These are phyloP conservation scores for Pseudogymnoascus sp. DNA, from an alignment of 2,329 filamentous ascomycete genomes.

Conservation along the genomic window DNA sequence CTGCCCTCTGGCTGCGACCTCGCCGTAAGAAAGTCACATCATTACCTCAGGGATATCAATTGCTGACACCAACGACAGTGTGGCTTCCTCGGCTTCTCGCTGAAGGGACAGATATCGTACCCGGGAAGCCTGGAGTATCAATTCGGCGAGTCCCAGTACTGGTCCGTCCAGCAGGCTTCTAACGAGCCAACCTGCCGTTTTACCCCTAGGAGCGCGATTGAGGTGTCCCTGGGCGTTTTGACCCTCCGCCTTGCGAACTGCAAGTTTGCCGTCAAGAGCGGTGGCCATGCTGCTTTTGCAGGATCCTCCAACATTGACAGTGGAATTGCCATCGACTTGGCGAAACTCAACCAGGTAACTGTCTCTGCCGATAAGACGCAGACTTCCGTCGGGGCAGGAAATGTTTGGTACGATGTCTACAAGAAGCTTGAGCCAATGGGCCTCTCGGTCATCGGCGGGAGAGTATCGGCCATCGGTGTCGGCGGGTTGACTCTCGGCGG, in stretches of 20 bases:
- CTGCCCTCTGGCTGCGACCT: constrained; percentile 6
- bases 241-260: constrained; percentile 15
- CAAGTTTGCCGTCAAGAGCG: constrained; percentile 22
- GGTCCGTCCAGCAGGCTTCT: constrained; percentile 19
- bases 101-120: constrained; percentile 17
- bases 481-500: constrained; percentile 20
- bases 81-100: constrained; percentile 15
- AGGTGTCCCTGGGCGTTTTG: constrained; percentile 10
- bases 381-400: constrained; percentile 32
- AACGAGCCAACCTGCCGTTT: constrained; percentile 18
- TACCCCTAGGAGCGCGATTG: not conserved
- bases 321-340: constrained; percentile 45
- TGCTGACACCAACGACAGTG: constrained; percentile 13
- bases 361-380: constrained; percentile 23
- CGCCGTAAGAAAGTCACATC: not conserved
- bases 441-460: constrained; percentile 34
- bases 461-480: constrained; percentile 24
- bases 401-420: constrained; percentile 36
- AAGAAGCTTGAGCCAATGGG: constrained; percentile 26
- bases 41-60: not conserved
- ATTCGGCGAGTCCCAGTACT: constrained; percentile 16
- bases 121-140: constrained; percentile 15
- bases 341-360: constrained; percentile 23
- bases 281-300: constrained; percentile 27
- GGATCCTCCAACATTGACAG: constrained; percentile 45